These are phyloP conservation scores for Vitis vinifera DNA, from an alignment of 164 flowering plant genomes.

Conservation along the genomic window DNA sequence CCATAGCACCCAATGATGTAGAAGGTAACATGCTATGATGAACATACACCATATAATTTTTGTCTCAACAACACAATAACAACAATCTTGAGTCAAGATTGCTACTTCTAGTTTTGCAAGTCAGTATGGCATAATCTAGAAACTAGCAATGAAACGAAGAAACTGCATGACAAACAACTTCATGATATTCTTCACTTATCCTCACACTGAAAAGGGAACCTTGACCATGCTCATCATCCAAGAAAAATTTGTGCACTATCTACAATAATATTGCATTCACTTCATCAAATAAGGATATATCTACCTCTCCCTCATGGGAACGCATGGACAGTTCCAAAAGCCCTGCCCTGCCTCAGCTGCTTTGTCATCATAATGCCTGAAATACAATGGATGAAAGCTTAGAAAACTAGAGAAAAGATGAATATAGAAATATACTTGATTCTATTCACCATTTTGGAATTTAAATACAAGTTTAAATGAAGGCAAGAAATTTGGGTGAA, in stretches of 20 bases:
- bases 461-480: neutral
- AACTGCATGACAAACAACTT: neutral
- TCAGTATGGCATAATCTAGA: neutral
- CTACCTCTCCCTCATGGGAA: constrained; percentile 99
- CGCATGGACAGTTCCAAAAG: constrained; percentile 99
- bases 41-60: too few relatives aligned
- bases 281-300: neutral
- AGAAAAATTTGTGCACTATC: neutral
- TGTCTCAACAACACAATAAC: too few relatives aligned
- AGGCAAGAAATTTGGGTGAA: neutral
- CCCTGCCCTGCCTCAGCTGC: constrained; percentile 92
- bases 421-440: constrained; percentile 4
- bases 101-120: too few relatives aligned
- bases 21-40: too few relatives aligned
- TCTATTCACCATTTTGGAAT: neutral
- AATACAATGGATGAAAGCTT: constrained; percentile 9
- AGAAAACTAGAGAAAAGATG: constrained; percentile 2
- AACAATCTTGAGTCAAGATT: too few relatives aligned
- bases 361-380: constrained; percentile 97
- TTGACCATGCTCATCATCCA: neutral
- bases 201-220: neutral
- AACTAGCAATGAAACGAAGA: neutral
- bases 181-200: neutral
- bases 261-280: neutral
- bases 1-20: too few relatives aligned